Base-by-base conservation (phyloP, 2,329 filamentous ascomycete species). In the Nemania abortiva region DNA sequence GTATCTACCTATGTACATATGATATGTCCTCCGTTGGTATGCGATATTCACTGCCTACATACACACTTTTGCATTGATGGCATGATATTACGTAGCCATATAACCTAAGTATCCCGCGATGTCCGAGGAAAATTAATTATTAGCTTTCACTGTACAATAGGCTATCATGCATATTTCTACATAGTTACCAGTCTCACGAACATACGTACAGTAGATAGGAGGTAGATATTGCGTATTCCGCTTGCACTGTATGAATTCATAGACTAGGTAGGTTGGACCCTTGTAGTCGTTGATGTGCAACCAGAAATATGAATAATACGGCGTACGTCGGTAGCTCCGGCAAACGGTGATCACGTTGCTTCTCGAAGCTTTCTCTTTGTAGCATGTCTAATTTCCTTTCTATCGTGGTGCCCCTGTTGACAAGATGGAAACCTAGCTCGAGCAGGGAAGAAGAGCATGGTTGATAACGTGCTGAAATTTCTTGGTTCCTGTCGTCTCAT, bases 321-420 rank as follows among this genome's bases (percentile, higher is more conserved):
- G 11, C 42, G 49, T 29, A 52, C 24, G 27, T 68, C 66, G 66
- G 66, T 68, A 68, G 66, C 55, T 65, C 61, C 66, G 61, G 66
- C 66, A 68, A 39, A 42, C 54, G 39, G 9, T 29, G 31, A 63
- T 45, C 31, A 64, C 39, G 47, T 60, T 37, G n/a, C 10, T 64
- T 64, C 49, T 67, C 47, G 59, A 67, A 67, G 59, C 55, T 22
- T 60, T 63, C 42, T 37, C 39, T 52, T 34, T 34, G 31, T 34
- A 27, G 29, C 24, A 50, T 47, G 11, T 54, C 24, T 20, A 4
- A 47, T 53, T 22, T 31, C 22, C 31, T 56, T n/a, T 59, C 34
- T 39, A 39, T 45, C n/a, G 3, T 47, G 15, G 4, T n/a, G 11
- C 18, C 18, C 15, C 15, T 47, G 42, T n/a, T 47, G 42, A n/a